A percentile compares a stretch with the other conserved stretches of the same genome.
These are phyloP conservation scores for Lumnitzera littorea DNA, from an alignment of 345 rosid species.

Conservation along the genomic window DNA sequence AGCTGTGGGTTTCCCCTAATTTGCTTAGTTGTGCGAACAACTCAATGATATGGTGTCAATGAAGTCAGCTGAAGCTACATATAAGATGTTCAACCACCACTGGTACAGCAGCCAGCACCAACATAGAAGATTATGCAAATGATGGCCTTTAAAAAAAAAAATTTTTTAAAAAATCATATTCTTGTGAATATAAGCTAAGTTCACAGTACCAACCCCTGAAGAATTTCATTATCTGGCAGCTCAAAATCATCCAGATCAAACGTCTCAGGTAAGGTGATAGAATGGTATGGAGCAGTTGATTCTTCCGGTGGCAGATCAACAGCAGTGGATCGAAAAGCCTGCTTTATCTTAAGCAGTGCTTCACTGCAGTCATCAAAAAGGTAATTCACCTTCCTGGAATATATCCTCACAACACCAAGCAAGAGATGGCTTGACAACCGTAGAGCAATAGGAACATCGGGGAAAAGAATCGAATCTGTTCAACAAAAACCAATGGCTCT, in stretches of 20 bases:
- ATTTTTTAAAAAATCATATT: no score
- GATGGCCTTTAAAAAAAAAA: no score
- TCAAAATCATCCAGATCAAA: slow-evolving; percentile 99
- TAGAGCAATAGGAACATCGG: slow-evolving; percentile 95
- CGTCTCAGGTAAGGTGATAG: slow-evolving; percentile 98
- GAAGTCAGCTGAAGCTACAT: no score
- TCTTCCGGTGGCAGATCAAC: slow-evolving; percentile 99
- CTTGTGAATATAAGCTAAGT: no score
- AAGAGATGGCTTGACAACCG: slow-evolving; percentile 95
- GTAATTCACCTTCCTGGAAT: slow-evolving; percentile 94
- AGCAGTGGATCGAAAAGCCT: slow-evolving; percentile 96
- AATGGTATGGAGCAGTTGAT: slow-evolving; percentile 96
- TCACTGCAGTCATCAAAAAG: slow-evolving; percentile 99
- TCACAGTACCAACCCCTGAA: slow-evolving; percentile 74
- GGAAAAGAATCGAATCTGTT: slow-evolving; percentile 94
- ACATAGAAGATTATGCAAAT: no score
- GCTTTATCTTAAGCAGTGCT: slow-evolving; percentile 95
- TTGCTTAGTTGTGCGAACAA: no score
- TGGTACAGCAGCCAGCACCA: no score
- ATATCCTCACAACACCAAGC: slow-evolving; percentile 99
- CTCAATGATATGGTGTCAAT: no score
- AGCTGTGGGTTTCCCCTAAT: no score
- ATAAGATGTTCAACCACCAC: no score
- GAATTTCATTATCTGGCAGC: slow-evolving; percentile 90
- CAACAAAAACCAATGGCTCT: slow-evolving; percentile 10